Base-by-base conservation (phyloP, 1,284 basidiomycete genomes). In the Apiotrichum mycotoxinovorans region DNA sequence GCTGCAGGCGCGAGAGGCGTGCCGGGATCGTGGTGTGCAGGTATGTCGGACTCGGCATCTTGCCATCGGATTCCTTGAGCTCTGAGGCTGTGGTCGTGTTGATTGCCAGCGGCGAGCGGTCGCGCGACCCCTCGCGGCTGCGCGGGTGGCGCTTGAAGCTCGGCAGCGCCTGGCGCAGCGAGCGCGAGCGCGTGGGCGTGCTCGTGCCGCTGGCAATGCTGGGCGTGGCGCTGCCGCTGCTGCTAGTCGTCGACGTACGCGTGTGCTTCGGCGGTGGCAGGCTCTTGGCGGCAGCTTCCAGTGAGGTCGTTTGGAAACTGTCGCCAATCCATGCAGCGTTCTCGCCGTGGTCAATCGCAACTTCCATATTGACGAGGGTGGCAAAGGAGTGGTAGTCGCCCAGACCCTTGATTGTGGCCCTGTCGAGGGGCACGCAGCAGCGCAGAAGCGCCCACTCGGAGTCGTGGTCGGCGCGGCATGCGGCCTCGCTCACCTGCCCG, bases 401-500 rank as follows among this genome's bases (percentile, higher is more conserved):
- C 26, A 71, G 65, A 4, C 69, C 72, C 3, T 66, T 50, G 37
- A 73, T 63, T 1, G 62, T 62, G 34, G 85, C 79, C 33, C 80
- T 78, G 54, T 79, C 77, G 7, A 86, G 75, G 1, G 85, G 85
- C 30, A 84, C 79, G 61, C 81, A 83, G 57, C 83, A 77, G 18
- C 83, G 73, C 52, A 87, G 75, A 48, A 83, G 81, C 14, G 79
- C 66, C 64, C 72, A 75, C 4, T 79, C 78, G 22, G 74, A 73
- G 11, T 44, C 50, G 26, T 12, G 7, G 12, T 78, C 77, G 3
- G 72, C 67, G 1, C 25, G 34, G 5, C 20, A 23, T 22, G 43
- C 25, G 20, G 50, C 47, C n/a, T 51, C 40, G 11, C 51, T 38
- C 30, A 30, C 7, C 30, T 30, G 30, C 14, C 27, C 27, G 26